These are phyloP conservation scores for Suillus subalutaceus DNA, from an alignment of 768 basidiomycete genomes.

Conservation along the genomic window DNA sequence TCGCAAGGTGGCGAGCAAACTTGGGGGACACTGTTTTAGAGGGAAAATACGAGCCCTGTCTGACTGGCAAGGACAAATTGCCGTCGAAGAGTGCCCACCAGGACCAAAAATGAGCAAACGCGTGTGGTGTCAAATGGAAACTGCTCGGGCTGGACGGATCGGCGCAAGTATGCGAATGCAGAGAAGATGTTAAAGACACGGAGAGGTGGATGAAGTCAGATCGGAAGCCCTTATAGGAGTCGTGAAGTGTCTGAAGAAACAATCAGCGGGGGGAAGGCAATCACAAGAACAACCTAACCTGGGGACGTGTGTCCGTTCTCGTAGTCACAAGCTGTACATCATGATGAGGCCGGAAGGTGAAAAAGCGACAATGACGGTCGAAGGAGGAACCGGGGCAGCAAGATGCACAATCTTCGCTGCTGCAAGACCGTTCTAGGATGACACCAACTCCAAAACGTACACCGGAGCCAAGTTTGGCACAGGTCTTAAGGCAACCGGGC, in stretches of 20 bases:
- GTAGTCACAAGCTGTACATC: slow-evolving; percentile 59
- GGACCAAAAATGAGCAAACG: slow-evolving; percentile 87
- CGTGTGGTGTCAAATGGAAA: slow-evolving; percentile 83
- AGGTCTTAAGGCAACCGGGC: slow-evolving; percentile 62
- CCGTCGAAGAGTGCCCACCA: slow-evolving; percentile 91
- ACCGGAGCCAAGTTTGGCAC: slow-evolving; percentile 82
- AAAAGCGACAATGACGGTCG: slow-evolving; percentile 77
- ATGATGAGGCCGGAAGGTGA: slow-evolving; percentile 82
- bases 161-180: slow-evolving; percentile 29
- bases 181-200: slow-evolving; percentile 76
- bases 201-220: slow-evolving; percentile 95
- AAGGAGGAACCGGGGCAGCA: slow-evolving; percentile 72
- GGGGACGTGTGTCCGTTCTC: slow-evolving; percentile 40
- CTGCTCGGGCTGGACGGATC: slow-evolving; percentile 53
- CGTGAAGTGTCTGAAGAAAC: slow-evolving; percentile 46
- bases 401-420: slow-evolving; percentile 57
- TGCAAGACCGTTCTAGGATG: slow-evolving; percentile 79
- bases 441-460: slow-evolving; percentile 87
- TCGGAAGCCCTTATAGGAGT: slow-evolving; percentile 87
- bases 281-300: slow-evolving; percentile 42
- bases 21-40: slow-evolving; percentile 77
- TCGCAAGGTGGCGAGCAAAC: slow-evolving; percentile 85
- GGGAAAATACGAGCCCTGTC: slow-evolving; percentile 85
- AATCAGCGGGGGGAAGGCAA: background rate
- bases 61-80: slow-evolving; percentile 77